Conservation (phyloP, 495 filamentous ascomycete species). For the Penicillium manginii region DNA sequence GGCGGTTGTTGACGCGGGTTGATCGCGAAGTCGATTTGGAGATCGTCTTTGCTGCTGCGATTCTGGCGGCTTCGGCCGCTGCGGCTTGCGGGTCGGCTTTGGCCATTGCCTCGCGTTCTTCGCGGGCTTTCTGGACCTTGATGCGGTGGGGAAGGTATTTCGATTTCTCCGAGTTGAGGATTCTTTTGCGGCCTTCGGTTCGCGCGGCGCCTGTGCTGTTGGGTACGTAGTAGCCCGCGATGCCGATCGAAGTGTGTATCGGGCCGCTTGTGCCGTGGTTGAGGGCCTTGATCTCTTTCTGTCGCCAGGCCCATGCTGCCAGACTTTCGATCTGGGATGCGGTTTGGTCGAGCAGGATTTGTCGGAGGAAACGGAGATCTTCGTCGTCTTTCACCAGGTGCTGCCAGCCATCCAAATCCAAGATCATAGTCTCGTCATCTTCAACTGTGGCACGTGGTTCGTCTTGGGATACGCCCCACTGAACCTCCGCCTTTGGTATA, state of each 20-base stretch:
- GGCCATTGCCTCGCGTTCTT: conserved; percentile 81
- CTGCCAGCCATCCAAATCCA: conserved; percentile 82
- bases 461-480: conserved; percentile 64
- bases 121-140: conserved; percentile 85
- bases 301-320: conserved; percentile 83
- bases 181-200: conserved; percentile 91
- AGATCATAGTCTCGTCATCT: conserved; percentile 65
- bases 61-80: conserved; percentile 68
- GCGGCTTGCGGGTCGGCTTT: conserved; percentile 70
- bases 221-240: conserved; percentile 89
- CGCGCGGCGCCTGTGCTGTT: conserved; percentile 84
- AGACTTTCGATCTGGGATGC: conserved; percentile 64
- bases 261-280: conserved; percentile 64
- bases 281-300: conserved; percentile 85
- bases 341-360: conserved; percentile 50
- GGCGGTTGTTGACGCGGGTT: conserved; percentile 92
- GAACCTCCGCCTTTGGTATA: conserved; percentile 50
- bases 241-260: conserved; percentile 56
- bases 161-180: conserved; percentile 94
- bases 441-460: conserved; percentile 67
- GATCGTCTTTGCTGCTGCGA: conserved; percentile 76
- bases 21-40: conserved; percentile 81
- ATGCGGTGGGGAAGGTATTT: conserved; percentile 98
- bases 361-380: conserved; percentile 63
- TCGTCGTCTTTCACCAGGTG: conserved; percentile 78